Percentiles rank a stretch among this genome's conserved stretches.
phyloP scores from a whole-genome alignment of 495 filamentous ascomycete species.

The Amphirosellinia nigrospora region DNA sequence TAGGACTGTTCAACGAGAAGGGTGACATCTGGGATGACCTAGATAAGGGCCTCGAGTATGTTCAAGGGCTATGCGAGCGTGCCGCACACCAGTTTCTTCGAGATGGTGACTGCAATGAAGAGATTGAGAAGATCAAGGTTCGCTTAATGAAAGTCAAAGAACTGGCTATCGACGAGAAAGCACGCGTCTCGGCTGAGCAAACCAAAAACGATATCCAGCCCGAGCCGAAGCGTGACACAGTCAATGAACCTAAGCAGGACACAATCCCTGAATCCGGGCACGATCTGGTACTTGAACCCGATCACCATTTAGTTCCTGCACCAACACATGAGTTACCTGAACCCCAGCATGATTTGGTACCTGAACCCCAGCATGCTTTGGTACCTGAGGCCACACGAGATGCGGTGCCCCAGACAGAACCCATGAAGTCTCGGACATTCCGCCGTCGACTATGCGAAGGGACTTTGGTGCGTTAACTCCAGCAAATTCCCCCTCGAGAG shows the following conservation, averaged over 20 bases:
- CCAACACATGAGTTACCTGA: not conserved
- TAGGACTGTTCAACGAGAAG: constrained; percentile 40
- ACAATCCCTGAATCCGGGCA: not conserved
- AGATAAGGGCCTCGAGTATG: constrained; percentile 77
- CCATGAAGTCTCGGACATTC: constrained; percentile 38
- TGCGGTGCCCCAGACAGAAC: constrained; percentile 23
- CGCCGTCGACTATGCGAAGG: constrained; percentile 43
- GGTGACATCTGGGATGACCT: constrained; percentile 70
- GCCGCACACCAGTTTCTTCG: constrained; percentile 87
- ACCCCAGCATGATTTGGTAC: not conserved
- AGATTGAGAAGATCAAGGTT: constrained; percentile 71
- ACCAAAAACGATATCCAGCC: constrained; percentile 36
- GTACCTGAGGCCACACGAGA: not conserved
- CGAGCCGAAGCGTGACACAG: constrained; percentile 16
- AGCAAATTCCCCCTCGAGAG: constrained; percentile 38
- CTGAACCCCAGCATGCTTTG: not conserved
- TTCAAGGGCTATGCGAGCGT: constrained; percentile 80
- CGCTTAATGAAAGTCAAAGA: constrained; percentile 64
- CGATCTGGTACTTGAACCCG: not conserved
- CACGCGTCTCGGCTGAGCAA: constrained; percentile 51
- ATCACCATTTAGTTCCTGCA: not conserved
- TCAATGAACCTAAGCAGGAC: not conserved
- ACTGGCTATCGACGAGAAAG: constrained; percentile 62
- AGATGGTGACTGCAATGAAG: constrained; percentile 76
- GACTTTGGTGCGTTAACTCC: constrained; percentile 27